Conservation (phyloP, 2,329 filamentous ascomycete species). For the Zymoseptoria pseudotritici region DNA sequence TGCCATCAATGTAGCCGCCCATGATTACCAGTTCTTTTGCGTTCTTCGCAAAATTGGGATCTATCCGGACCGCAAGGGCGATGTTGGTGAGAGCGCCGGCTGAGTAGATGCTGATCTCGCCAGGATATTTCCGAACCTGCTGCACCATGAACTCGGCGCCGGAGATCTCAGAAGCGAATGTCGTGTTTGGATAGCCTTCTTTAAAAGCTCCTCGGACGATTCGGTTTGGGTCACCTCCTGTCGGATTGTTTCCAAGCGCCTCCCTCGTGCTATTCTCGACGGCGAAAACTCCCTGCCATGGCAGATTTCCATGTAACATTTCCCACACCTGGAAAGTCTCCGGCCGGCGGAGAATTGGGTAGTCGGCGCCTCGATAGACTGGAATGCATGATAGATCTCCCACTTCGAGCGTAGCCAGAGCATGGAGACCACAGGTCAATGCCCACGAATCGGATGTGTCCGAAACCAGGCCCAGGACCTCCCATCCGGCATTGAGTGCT, state of each 20-base stretch:
- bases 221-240: slow-evolving; percentile 38
- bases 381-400: slow-evolving; percentile 44
- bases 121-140: slow-evolving; percentile 42
- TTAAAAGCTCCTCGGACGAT: slow-evolving; percentile 37
- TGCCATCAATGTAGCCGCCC: slow-evolving; percentile 44
- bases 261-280: slow-evolving; percentile 39
- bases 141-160: slow-evolving; percentile 43
- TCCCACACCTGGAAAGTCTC: slow-evolving; percentile 37
- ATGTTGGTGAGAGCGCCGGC: slow-evolving; percentile 45
- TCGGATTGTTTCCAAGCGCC: slow-evolving; percentile 38
- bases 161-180: slow-evolving; percentile 31
- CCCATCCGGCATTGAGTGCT: slow-evolving; percentile 19
- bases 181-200: slow-evolving; percentile 43
- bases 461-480: slow-evolving; percentile 37
- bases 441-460: slow-evolving; percentile 43
- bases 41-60: slow-evolving; percentile 40
- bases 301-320: slow-evolving; percentile 36
- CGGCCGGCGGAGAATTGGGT: slow-evolving; percentile 42
- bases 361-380: slow-evolving; percentile 41
- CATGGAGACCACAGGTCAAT: slow-evolving; percentile 40
- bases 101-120: slow-evolving; percentile 43
- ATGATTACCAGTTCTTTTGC: slow-evolving; percentile 44
- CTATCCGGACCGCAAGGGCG: slow-evolving; percentile 41
- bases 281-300: slow-evolving; percentile 42
- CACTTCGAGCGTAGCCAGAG: slow-evolving; percentile 40